phyloP scores from a whole-genome alignment of 768 basidiomycete species.

The Porphyrellus cyaneotinctus region DNA sequence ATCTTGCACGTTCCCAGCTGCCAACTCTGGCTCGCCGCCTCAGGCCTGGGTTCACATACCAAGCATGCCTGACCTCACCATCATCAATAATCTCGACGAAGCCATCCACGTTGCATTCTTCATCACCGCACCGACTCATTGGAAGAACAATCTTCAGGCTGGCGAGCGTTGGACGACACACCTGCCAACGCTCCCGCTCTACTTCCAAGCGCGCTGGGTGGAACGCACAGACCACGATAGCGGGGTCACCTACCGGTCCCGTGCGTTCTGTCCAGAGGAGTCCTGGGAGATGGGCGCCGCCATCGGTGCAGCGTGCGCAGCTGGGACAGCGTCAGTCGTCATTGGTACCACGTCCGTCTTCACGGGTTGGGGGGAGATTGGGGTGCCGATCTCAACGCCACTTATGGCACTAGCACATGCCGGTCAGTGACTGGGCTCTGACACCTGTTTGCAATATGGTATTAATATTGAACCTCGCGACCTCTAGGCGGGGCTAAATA shows the following conservation, averaged over 20 bases:
- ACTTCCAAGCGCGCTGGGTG: constrained; percentile 14
- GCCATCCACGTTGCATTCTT: constrained; percentile 21
- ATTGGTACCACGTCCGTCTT: background rate
- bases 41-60: background rate
- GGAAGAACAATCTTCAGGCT: constrained; percentile 17
- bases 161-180: constrained; percentile 18
- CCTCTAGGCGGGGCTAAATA: constrained; percentile 10
- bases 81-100: constrained; percentile 18
- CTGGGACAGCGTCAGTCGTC: constrained; percentile 21
- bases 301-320: constrained; percentile 13
- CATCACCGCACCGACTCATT: constrained; percentile 4
- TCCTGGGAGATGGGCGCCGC: constrained; percentile 19
- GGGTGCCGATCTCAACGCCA: constrained; percentile 1
- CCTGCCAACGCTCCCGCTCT: constrained; percentile 8
- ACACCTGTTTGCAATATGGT: background rate
- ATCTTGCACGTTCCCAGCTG: background rate
- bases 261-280: constrained; percentile 13
- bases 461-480: background rate
- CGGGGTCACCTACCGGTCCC: constrained; percentile 4
- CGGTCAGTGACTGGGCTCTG: constrained; percentile 1
- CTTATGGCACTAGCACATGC: constrained; percentile 11
- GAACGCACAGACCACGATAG: constrained; percentile 10
- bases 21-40: background rate
- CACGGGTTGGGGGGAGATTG: background rate
- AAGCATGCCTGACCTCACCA: constrained; percentile 17